phyloP scores from a whole-genome alignment of 768 basidiomycete species.

The Phanerochaete sordida region DNA sequence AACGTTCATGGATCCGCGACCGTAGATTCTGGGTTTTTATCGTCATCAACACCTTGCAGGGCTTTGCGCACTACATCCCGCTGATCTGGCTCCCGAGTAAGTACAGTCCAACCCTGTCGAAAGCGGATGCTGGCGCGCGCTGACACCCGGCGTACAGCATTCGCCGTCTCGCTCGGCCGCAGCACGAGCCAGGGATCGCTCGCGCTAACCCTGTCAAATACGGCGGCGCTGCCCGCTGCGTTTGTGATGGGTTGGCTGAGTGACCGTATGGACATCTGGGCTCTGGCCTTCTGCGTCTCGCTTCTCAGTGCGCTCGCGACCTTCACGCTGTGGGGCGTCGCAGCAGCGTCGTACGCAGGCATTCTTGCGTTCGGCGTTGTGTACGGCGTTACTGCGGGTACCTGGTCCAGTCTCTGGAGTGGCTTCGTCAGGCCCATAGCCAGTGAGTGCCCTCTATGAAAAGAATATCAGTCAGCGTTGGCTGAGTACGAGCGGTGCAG shows the following conservation, averaged over 20 bases:
- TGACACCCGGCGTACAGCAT: background rate
- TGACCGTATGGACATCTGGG: slow-evolving; percentile 18
- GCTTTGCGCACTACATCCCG: slow-evolving; percentile 22
- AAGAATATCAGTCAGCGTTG: background rate
- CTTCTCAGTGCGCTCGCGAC: slow-evolving; percentile 16
- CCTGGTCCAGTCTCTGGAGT: slow-evolving; percentile 29
- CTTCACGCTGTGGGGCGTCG: slow-evolving; percentile 30
- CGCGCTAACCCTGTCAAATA: slow-evolving; percentile 17
- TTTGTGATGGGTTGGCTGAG: slow-evolving; percentile 14
- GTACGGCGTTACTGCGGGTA: slow-evolving; percentile 29
- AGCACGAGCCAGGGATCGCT: slow-evolving; percentile 13
- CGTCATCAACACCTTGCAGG: slow-evolving; percentile 20
- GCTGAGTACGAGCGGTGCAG: slow-evolving; percentile 9
- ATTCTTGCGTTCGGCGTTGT: slow-evolving; percentile 23
- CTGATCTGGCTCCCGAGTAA: background rate
- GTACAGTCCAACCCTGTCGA: background rate
- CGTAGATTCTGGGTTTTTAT: slow-evolving; percentile 23
- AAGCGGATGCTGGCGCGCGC: background rate
- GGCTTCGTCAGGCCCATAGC: slow-evolving; percentile 22
- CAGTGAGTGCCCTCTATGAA: slow-evolving; percentile 11
- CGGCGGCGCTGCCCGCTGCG: slow-evolving; percentile 12
- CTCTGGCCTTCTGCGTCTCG: slow-evolving; percentile 9
- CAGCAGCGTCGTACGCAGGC: slow-evolving; percentile 20
- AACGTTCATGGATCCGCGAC: slow-evolving; percentile 16
- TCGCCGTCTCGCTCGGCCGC: slow-evolving; percentile 8